A percentile compares a stretch with the other conserved stretches of the same genome.
Evolutionary conservation across 345 rosid species (phyloP).

Genomic region (Citrus medica): DNA sequence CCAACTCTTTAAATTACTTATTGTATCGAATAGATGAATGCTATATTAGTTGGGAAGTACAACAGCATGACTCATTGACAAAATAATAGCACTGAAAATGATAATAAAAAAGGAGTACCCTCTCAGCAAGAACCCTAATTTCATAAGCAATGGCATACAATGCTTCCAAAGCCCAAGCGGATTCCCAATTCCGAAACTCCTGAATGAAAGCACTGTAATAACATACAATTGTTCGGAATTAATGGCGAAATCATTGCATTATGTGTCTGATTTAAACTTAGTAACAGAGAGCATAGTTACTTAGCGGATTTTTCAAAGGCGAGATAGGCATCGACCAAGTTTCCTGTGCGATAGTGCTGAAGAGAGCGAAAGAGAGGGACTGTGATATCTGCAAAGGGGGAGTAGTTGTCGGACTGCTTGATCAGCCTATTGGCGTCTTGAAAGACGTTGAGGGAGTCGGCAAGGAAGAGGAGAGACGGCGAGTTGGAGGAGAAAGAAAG

Average conservation of each 20-base stretch:
- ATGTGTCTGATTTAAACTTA: not conserved
- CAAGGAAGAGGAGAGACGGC: constrained; percentile 57
- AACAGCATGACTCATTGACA: too few species aligned
- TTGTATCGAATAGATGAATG: too few species aligned
- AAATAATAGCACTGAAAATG: not conserved
- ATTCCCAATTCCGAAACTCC: constrained; percentile 99
- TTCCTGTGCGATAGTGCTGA: constrained; percentile 63
- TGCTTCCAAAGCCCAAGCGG: constrained; percentile 93
- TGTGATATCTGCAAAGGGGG: constrained; percentile 64
- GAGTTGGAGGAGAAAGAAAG: constrained; percentile 71
- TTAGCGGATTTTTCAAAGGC: constrained; percentile 84
- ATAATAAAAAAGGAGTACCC: constrained; percentile 40
- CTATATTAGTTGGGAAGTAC: too few species aligned
- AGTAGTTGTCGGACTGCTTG: constrained; percentile 70
- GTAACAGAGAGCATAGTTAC: constrained; percentile 28
- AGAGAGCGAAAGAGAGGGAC: constrained; percentile 71
- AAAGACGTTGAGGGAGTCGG: constrained; percentile 77
- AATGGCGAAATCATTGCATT: not conserved
- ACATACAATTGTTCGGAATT: not conserved
- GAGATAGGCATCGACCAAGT: constrained; percentile 69
- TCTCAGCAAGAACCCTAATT: constrained; percentile 91
- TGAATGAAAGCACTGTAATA: constrained; percentile 76
- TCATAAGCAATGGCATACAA: constrained; percentile 83
- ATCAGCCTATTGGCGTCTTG: constrained; percentile 78
- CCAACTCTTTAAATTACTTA: too few species aligned